Percentiles rank a stretch among this genome's conserved stretches.
These are phyloP conservation scores for Butyriboletus loyo DNA, from an alignment of 768 basidiomycete genomes.

Conservation along the genomic window DNA sequence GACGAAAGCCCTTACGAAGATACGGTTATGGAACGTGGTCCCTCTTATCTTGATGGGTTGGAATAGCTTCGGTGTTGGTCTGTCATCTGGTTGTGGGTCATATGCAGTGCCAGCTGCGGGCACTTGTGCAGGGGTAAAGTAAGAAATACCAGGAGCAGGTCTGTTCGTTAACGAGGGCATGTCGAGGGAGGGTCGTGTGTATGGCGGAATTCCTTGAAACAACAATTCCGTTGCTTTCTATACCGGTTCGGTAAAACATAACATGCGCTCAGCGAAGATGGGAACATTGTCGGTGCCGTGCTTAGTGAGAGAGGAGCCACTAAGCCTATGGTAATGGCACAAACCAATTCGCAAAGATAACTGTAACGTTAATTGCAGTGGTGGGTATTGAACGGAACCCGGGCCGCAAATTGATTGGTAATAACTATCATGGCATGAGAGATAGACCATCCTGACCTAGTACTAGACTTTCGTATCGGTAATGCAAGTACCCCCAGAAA, in stretches of 20 bases:
- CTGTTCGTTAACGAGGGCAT: conserved; percentile 30
- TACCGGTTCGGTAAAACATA: not conserved
- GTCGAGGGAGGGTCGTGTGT: not conserved
- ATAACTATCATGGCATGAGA: too few relatives aligned
- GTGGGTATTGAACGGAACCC: too few relatives aligned
- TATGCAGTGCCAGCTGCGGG: conserved; percentile 45
- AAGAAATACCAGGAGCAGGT: conserved; percentile 41
- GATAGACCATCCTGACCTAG: too few relatives aligned
- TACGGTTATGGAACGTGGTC: conserved; percentile 52
- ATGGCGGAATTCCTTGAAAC: not conserved
- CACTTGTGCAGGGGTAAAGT: conserved; percentile 46
- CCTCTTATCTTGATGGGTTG: conserved; percentile 54
- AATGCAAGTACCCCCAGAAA: too few relatives aligned
- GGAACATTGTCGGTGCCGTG: not conserved
- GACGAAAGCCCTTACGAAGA: conserved; percentile 39
- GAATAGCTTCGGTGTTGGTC: conserved; percentile 44
- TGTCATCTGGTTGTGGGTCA: conserved; percentile 40
- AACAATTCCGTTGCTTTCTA: not conserved
- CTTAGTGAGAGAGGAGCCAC: not conserved
- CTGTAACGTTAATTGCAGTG: not conserved
- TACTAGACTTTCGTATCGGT: too few relatives aligned
- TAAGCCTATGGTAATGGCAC: too few relatives aligned
- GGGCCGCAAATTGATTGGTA: too few relatives aligned
- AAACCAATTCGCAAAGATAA: not conserved
- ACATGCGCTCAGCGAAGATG: not conserved